Evolutionary conservation across 2,329 filamentous ascomycete genomes (phyloP), one percentile per base, ranked within the genome.

Genomic region (Arthrobotrys pseudoclavata): DNA sequence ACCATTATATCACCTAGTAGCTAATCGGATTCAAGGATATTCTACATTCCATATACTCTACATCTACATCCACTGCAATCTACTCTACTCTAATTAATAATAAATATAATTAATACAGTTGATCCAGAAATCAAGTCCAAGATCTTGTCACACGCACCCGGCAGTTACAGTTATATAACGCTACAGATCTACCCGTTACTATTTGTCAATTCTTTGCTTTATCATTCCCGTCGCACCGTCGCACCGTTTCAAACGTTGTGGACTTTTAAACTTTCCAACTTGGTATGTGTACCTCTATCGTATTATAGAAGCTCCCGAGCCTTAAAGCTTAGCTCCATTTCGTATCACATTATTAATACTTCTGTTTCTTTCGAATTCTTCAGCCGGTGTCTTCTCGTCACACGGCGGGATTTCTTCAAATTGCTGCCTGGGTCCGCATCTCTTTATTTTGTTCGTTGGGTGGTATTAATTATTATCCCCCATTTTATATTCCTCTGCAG

Each of bases 161-260:
- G 42, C 18, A 31, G 26, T 18, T 31, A 9, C 48, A 52, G 6
- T 29, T 31, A 6, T 4, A 45, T 40, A 40, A 40, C 34, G 42
- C 10, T 45, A n/a, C 13, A 42, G 40, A 3, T 42, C 40, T 4
- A 42, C 13, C 22, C 31, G 9, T 50, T 50, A 13, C 20, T 50
- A 50, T 50, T 50, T 50, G 47, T 50, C 47, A 50, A 15, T 45
- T 3, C 6, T 9, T 18, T 15, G 15, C 15, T 63, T 22, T 12
- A 37, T 34, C 42, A 63, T 63, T 63, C 42, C 60, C 60, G 55
- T 60, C 55, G 55, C 42, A 40, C 60, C 42, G 60, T 63, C 60
- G 60, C 60, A 63, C 60, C 60, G 60, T 63, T 63, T 48, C 24
- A 63, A 42, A 24, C 47, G 47, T 7, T 42, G 40, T 42, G 40